Evolutionary conservation across 73 alveolate genomes (phyloP).

Genomic region (Strombidium stylifer): DNA sequence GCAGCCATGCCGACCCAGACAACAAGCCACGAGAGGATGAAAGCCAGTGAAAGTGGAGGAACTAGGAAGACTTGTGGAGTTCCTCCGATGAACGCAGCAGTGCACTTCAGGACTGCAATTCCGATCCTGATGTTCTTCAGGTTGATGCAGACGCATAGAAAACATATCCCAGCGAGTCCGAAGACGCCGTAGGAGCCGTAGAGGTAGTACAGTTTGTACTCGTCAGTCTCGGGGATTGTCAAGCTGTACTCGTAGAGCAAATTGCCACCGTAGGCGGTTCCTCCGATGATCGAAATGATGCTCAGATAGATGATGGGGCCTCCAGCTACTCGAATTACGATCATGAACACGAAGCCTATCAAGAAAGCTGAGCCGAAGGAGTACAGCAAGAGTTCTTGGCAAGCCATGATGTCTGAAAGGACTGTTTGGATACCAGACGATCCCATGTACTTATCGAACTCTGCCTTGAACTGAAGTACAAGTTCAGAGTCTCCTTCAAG

Average conservation of each 20-base stretch:
- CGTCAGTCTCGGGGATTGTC: conserved; percentile 33
- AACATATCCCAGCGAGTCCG: conserved; percentile 38
- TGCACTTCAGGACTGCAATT: conserved; percentile 86
- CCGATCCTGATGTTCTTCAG: conserved; percentile 93
- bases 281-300: conserved; percentile 56
- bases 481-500: no score
- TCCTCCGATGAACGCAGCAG: conserved; percentile 69
- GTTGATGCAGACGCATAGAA: conserved; percentile 82
- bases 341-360: conserved; percentile 62
- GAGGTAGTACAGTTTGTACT: conserved; percentile 60
- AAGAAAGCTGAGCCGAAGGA: conserved; percentile 77
- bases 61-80: conserved; percentile 61
- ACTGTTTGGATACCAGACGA: no score
- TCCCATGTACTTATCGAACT: no score
- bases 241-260: conserved; percentile 21
- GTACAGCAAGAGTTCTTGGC: no score
- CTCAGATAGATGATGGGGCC: conserved; percentile 73
- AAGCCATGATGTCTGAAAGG: no score
- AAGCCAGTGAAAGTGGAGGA: conserved; percentile 63
- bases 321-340: conserved; percentile 72
- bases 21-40: conserved; percentile 30
- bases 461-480: no score
- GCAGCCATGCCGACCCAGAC: conserved; percentile 87
- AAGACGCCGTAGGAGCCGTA: conserved; percentile 57
- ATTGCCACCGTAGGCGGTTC: conserved; percentile 48